Evolutionary conservation across 805 yeast genomes (phyloP).

Genomic region (Pichia deserticola): DNA sequence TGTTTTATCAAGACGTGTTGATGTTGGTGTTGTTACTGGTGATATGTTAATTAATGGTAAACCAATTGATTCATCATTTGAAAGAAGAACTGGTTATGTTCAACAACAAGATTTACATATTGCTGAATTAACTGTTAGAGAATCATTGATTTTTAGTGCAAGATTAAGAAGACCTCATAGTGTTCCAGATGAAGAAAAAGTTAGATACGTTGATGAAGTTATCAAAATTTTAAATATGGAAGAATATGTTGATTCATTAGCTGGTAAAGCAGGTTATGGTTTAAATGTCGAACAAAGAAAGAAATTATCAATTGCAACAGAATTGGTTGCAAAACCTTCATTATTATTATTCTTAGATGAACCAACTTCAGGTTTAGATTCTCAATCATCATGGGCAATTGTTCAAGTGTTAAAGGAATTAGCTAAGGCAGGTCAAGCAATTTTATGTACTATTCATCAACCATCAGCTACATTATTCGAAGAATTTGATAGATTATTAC

Average conservation of each 20-base stretch:
- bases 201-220: constrained; percentile 36
- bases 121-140: constrained; percentile 44
- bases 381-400: constrained; percentile 55
- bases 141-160: constrained; percentile 42
- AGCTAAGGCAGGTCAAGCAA: constrained; percentile 48
- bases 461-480: constrained; percentile 42
- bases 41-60: constrained; percentile 49
- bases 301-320: constrained; percentile 49
- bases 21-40: constrained; percentile 48
- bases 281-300: constrained; percentile 50
- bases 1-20: constrained; percentile 43
- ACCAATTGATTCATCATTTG: constrained; percentile 40
- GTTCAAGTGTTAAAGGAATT: constrained; percentile 41
- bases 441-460: constrained; percentile 51
- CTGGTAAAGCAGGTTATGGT: constrained; percentile 40
- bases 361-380: constrained; percentile 55
- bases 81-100: constrained; percentile 49
- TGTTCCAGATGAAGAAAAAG: constrained; percentile 35
- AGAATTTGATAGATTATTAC: constrained; percentile 33
- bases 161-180: constrained; percentile 37
- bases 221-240: constrained; percentile 35
- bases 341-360: constrained; percentile 49
- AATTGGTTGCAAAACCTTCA: constrained; percentile 49
- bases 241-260: constrained; percentile 44
- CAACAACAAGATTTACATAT: constrained; percentile 51